These are phyloP conservation scores for Cercospora nicotianae DNA, from an alignment of 2,329 filamentous ascomycete species.

Conservation along the genomic window DNA sequence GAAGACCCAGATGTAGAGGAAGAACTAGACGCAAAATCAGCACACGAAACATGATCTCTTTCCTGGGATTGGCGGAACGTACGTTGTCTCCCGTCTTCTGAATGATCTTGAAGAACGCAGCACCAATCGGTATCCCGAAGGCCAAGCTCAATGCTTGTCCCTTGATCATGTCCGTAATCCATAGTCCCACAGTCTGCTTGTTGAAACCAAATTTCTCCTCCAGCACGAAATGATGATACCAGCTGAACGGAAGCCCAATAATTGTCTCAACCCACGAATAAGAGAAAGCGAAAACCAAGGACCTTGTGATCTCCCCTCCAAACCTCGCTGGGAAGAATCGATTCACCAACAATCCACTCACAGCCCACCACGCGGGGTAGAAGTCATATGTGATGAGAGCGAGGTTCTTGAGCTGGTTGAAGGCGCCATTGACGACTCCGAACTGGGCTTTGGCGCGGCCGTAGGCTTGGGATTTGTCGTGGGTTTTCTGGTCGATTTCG, in stretches of 20 bases:
- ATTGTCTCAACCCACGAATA: conserved; percentile 81
- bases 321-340: conserved; percentile 69
- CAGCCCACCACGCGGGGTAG: conserved; percentile 84
- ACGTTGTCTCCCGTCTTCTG: conserved; percentile 80
- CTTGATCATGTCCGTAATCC: conserved; percentile 89
- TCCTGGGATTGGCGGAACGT: not conserved
- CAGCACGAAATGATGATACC: conserved; percentile 94
- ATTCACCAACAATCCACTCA: conserved; percentile 73
- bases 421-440: conserved; percentile 75
- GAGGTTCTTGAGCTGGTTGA: conserved; percentile 83
- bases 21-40: conserved; percentile 58
- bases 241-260: conserved; percentile 74
- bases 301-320: conserved; percentile 89
- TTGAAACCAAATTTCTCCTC: conserved; percentile 99
- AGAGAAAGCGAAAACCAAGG: conserved; percentile 84
- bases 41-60: not conserved
- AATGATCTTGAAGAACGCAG: conserved; percentile 89
- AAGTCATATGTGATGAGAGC: conserved; percentile 88
- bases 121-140: conserved; percentile 83
- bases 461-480: conserved; percentile 82
- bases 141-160: conserved; percentile 76
- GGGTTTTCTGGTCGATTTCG: conserved; percentile 85
- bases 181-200: conserved; percentile 89
- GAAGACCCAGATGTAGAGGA: conserved; percentile 97
- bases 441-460: conserved; percentile 94